phyloP scores from a whole-genome alignment of 1,284 basidiomycete species.

The Malassezia equina region DNA sequence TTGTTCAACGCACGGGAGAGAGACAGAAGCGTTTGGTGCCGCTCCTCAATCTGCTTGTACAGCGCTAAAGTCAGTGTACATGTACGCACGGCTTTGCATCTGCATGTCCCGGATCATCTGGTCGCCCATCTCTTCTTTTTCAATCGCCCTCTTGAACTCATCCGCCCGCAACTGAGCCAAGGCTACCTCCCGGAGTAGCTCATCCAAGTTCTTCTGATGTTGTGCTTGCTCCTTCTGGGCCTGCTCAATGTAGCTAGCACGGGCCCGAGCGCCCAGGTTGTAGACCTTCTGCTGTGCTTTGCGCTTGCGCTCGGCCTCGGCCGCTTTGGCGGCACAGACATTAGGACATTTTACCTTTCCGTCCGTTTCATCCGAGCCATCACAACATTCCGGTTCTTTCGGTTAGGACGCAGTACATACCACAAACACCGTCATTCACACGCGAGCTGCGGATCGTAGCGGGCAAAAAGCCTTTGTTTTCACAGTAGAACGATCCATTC shows the following conservation, averaged over 20 bases:
- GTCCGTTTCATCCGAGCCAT: conserved; percentile 80
- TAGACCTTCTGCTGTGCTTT: conserved; percentile 66
- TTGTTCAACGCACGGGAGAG: background rate
- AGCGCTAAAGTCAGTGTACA: background rate
- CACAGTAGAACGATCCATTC: conserved; percentile 68
- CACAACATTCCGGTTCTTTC: conserved; percentile 82
- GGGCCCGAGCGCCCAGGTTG: conserved; percentile 75
- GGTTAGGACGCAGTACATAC: conserved; percentile 50
- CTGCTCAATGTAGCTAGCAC: conserved; percentile 73
- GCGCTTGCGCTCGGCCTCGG: conserved; percentile 58
- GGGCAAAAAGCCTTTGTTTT: conserved; percentile 78
- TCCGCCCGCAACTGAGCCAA: conserved; percentile 52
- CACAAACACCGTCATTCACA: conserved; percentile 91
- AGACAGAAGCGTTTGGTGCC: background rate
- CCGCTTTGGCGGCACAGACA: conserved; percentile 66
- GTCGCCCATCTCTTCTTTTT: conserved; percentile 25
- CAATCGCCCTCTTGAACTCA: conserved; percentile 20
- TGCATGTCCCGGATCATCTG: conserved; percentile 5
- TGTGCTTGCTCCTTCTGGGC: conserved; percentile 45
- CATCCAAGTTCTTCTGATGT: conserved; percentile 32
- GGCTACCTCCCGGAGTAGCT: conserved; percentile 56
- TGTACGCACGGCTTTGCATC: conserved; percentile 8
- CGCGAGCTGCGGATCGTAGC: conserved; percentile 65
- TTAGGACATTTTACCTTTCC: conserved; percentile 60
- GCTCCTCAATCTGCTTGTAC: conserved; percentile 4